These are phyloP conservation scores for Moniliella sp. DNA, from an alignment of 1,284 basidiomycete species.

Conservation along the genomic window DNA sequence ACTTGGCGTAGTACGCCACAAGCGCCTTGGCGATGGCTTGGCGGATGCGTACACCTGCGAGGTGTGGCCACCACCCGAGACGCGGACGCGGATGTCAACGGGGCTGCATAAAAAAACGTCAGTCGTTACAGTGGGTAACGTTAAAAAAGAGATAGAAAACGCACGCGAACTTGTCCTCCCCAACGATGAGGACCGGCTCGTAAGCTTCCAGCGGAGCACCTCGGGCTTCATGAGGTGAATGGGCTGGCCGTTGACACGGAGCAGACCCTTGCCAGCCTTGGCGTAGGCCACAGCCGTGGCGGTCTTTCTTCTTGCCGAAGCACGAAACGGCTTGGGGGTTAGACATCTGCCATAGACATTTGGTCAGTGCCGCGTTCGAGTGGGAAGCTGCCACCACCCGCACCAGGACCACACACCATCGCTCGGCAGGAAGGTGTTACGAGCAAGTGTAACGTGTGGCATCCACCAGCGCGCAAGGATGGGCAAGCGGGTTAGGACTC, in stretches of 20 bases:
- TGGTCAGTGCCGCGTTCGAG: too few species aligned
- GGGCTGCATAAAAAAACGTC: conserved; percentile 8
- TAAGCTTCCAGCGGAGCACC: conserved; percentile 96
- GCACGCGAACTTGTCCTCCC: conserved; percentile 33
- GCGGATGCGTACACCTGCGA: conserved; percentile 98
- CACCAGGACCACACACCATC: too few species aligned
- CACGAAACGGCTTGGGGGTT: conserved; percentile 28
- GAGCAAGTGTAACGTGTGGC: too few species aligned
- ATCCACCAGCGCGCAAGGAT: too few species aligned
- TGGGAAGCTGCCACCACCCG: too few species aligned
- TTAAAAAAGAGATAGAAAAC: conserved; percentile 3
- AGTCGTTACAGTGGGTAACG: background rate
- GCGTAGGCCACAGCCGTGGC: conserved; percentile 27
- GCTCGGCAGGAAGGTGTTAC: too few species aligned
- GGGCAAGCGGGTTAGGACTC: too few species aligned
- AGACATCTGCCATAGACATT: too few species aligned
- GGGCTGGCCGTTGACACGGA: conserved; percentile 90
- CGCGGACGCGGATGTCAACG: conserved; percentile 87
- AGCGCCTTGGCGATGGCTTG: conserved; percentile 96
- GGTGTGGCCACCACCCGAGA: conserved; percentile 97
- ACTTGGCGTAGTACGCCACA: conserved; percentile 93
- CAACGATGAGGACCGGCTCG: conserved; percentile 42
- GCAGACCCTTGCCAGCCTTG: conserved; percentile 76
- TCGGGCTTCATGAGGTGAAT: conserved; percentile 74
- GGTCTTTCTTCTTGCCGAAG: conserved; percentile 37